phyloP scores from a whole-genome alignment of 768 basidiomycete genomes.

The Podaxis carcinomalis region DNA sequence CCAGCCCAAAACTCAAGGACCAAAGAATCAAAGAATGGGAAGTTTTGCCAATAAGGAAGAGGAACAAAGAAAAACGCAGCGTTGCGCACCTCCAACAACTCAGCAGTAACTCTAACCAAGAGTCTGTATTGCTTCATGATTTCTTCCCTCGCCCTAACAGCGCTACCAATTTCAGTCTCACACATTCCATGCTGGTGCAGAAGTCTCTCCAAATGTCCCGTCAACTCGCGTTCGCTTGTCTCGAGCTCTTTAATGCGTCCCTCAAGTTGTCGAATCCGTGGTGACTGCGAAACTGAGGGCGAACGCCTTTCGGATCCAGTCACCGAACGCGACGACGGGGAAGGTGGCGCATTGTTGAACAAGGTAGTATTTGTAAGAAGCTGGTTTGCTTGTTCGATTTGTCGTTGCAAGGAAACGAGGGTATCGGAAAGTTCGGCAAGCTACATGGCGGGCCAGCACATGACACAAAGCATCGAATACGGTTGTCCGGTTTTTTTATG shows the following conservation, averaged over 20 bases:
- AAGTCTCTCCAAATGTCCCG: slow-evolving; percentile 20
- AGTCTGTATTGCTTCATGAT: slow-evolving; percentile 29
- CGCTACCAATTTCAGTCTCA: slow-evolving; percentile 26
- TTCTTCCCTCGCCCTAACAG: slow-evolving; percentile 28
- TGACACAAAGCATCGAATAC: neutral
- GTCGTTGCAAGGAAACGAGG: neutral
- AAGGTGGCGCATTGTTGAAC: neutral
- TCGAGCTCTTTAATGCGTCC: slow-evolving; percentile 5
- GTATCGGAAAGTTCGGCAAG: neutral
- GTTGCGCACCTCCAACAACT: slow-evolving; percentile 20
- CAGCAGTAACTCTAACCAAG: slow-evolving; percentile 35
- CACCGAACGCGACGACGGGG: neutral
- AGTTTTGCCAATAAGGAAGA: neutral
- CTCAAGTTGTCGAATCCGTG: neutral
- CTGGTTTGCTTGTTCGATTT: slow-evolving; percentile 1
- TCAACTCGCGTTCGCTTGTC: neutral
- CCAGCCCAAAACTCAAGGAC: neutral
- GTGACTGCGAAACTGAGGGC: neutral
- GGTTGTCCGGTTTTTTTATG: neutral
- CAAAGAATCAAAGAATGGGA: neutral
- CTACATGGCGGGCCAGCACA: neutral
- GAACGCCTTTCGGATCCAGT: neutral
- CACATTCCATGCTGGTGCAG: slow-evolving; percentile 21
- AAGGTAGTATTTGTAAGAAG: neutral
- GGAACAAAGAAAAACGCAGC: neutral